phyloP scores from a whole-genome alignment of 352 stramenopile species.

The Pythium scleroteichum region DNA sequence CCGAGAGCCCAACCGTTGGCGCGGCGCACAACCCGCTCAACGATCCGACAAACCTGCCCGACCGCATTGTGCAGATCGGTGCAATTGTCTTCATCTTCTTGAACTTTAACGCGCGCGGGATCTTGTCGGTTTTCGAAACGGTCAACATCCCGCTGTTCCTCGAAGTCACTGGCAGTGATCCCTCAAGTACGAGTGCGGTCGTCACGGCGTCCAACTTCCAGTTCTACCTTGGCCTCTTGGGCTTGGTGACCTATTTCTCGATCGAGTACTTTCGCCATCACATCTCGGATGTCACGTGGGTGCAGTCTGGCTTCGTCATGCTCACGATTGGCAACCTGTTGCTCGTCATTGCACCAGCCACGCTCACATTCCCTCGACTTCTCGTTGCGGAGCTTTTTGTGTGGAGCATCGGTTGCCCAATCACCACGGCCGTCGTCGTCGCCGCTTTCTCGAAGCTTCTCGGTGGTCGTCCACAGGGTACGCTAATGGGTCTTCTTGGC shows the following conservation, averaged over 20 bases:
- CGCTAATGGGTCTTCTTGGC: slow-evolving; percentile 75
- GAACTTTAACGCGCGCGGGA: slow-evolving; percentile 75
- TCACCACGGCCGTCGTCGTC: slow-evolving; percentile 74
- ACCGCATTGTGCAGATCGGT: slow-evolving; percentile 72
- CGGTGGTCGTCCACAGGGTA: slow-evolving; percentile 70
- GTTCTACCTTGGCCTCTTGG: slow-evolving; percentile 77
- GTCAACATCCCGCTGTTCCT: slow-evolving; percentile 85
- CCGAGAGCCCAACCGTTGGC: slow-evolving; percentile 43
- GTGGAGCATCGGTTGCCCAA: slow-evolving; percentile 80
- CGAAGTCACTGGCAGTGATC: slow-evolving; percentile 62
- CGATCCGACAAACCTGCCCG: slow-evolving; percentile 52
- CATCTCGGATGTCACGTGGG: slow-evolving; percentile 70
- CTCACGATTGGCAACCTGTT: slow-evolving; percentile 61
- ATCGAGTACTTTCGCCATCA: slow-evolving; percentile 76
- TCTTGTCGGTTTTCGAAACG: slow-evolving; percentile 83
- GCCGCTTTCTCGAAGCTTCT: slow-evolving; percentile 81
- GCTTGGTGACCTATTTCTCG: slow-evolving; percentile 73
- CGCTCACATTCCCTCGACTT: slow-evolving; percentile 54
- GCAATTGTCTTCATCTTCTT: slow-evolving; percentile 79
- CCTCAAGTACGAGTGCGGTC: slow-evolving; percentile 49
- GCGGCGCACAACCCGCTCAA: slow-evolving; percentile 48
- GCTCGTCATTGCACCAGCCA: slow-evolving; percentile 43
- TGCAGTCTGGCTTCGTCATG: slow-evolving; percentile 68
- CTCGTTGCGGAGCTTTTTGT: slow-evolving; percentile 66
- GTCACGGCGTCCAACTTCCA: slow-evolving; percentile 81